Conservation (phyloP, 768 basidiomycete species). For the Rhodotorula graminis region DNA sequence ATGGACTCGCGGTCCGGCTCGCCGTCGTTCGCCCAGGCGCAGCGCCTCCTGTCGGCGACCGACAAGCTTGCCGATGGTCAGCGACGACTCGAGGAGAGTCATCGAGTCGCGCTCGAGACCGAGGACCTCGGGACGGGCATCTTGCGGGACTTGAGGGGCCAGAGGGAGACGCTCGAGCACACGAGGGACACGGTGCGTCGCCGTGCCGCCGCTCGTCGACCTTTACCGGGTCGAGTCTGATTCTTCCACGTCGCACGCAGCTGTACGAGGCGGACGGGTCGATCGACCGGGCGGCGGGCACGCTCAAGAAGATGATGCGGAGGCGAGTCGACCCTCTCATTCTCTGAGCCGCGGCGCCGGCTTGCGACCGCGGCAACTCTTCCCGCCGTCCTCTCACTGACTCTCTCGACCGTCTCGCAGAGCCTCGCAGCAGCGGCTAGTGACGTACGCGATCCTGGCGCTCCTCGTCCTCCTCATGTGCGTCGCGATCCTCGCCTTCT, state of each 20-base stretch:
- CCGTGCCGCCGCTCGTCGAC: neutral
- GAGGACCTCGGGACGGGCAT: constrained; percentile 94
- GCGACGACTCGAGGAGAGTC: constrained; percentile 78
- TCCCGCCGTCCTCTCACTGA: neutral
- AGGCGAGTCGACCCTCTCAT: constrained; percentile 58
- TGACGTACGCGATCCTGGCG: constrained; percentile 78
- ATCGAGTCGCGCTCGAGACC: constrained; percentile 88
- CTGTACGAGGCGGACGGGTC: constrained; percentile 77
- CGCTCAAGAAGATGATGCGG: constrained; percentile 90
- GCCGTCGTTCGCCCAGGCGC: constrained; percentile 52
- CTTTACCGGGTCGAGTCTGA: neutral
- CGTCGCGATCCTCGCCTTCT: constrained; percentile 19
- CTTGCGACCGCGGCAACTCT: constrained; percentile 35
- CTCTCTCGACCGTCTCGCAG: constrained; percentile 50
- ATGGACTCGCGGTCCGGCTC: constrained; percentile 60
- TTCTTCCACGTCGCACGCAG: constrained; percentile 48
- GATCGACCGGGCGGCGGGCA: constrained; percentile 85
- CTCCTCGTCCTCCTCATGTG: constrained; percentile 77
- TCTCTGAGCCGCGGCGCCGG: constrained; percentile 14
- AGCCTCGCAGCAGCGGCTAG: constrained; percentile 92
- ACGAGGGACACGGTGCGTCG: constrained; percentile 73
- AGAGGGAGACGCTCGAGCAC: constrained; percentile 92
- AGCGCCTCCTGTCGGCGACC: constrained; percentile 71
- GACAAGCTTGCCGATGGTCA: constrained; percentile 75
- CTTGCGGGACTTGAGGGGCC: constrained; percentile 70